These are phyloP conservation scores for Malassezia slooffiae DNA, from an alignment of 1,284 basidiomycete genomes.

Conservation along the genomic window DNA sequence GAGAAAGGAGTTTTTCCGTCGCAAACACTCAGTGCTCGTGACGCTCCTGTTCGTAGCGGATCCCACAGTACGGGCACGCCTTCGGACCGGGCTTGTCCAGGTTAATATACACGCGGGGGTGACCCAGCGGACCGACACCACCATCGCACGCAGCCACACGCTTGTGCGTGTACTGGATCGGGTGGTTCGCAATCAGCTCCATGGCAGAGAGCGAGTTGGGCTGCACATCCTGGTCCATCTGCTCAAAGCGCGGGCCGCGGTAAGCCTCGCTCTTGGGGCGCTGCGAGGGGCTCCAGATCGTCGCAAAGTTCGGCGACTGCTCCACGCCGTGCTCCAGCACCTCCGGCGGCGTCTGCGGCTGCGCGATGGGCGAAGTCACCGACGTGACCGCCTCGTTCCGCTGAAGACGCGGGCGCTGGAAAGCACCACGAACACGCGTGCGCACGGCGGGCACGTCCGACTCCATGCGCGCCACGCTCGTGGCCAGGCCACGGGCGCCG, in stretches of 20 bases:
- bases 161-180: constrained; percentile 65
- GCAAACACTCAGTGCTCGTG: constrained; percentile 3
- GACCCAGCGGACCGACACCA: constrained; percentile 72
- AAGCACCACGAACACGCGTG: constrained; percentile 3
- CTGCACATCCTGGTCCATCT: constrained; percentile 70
- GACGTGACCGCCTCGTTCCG: background rate
- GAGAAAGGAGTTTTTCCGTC: too few species aligned
- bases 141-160: constrained; percentile 83
- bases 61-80: constrained; percentile 26
- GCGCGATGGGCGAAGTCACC: constrained; percentile 15
- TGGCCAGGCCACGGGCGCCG: too few species aligned
- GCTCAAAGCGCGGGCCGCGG: constrained; percentile 72
- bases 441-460: too few species aligned
- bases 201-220: constrained; percentile 78
- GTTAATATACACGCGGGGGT: constrained; percentile 93
- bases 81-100: constrained; percentile 51
- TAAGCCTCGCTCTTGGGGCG: constrained; percentile 53
- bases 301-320: constrained; percentile 23
- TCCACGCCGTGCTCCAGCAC: constrained; percentile 11
- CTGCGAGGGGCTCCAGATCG: constrained; percentile 23
- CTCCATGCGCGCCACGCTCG: too few species aligned
- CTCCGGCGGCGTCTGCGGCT: constrained; percentile 20
- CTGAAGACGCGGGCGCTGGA: constrained; percentile 9
- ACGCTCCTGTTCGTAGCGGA: constrained; percentile 13
- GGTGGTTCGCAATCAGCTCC: constrained; percentile 73